Evolutionary conservation across 106 monocot genomes (phyloP).

Genomic region (Allium sativum): DNA sequence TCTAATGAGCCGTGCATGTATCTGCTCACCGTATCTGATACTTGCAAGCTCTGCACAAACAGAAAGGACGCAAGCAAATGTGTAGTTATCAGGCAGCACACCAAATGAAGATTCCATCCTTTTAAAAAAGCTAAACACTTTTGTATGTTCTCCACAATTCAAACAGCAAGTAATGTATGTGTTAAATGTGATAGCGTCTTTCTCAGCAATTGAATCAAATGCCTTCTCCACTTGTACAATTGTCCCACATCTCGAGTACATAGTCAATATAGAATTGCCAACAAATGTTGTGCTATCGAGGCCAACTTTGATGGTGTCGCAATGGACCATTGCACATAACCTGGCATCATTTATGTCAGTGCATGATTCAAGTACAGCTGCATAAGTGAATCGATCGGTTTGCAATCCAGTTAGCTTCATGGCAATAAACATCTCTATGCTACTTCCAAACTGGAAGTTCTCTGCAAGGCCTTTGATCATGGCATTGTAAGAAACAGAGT

Average conservation of each 20-base stretch:
- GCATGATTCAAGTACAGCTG: conserved; percentile 32
- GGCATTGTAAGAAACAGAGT: conserved; percentile 44
- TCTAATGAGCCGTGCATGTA: conserved; percentile 41
- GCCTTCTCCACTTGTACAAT: conserved; percentile 29
- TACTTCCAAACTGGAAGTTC: conserved; percentile 19
- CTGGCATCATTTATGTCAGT: conserved; percentile 11
- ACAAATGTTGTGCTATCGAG: conserved; percentile 42
- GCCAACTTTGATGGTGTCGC: conserved; percentile 46
- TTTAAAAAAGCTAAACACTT: conserved; percentile 29
- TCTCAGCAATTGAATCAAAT: conserved; percentile 30
- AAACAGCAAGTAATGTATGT: conserved; percentile 39
- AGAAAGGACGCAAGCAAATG: conserved; percentile 26
- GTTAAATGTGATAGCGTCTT: conserved; percentile 52
- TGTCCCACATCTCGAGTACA: conserved; percentile 32
- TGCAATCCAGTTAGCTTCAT: conserved; percentile 28
- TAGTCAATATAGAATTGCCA: conserved; percentile 50
- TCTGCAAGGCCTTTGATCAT: conserved; percentile 48
- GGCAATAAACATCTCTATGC: conserved; percentile 37
- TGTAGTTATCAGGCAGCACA: conserved; percentile 31
- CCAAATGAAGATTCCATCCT: conserved; percentile 24
- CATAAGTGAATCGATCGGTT: conserved; percentile 45
- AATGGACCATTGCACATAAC: conserved; percentile 24
- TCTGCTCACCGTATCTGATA: conserved; percentile 33
- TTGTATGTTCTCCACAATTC: conserved; percentile 30
- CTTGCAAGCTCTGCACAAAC: conserved; percentile 44